Evolutionary conservation across 2,329 filamentous ascomycete genomes (phyloP).

Genomic region (Phaeomoniella chlamydospora): DNA sequence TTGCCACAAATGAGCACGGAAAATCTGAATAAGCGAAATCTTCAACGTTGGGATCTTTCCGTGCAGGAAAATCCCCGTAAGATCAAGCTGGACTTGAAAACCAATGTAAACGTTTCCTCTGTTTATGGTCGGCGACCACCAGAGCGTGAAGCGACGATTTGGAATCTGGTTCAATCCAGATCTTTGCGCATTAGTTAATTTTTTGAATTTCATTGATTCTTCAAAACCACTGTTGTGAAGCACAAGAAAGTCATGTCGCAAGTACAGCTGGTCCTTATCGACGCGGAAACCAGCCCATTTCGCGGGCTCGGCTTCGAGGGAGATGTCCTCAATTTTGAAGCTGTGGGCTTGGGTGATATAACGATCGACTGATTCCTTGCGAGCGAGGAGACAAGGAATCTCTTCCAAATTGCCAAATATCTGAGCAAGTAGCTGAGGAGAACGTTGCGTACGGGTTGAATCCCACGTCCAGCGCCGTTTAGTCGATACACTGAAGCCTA

Average conservation of each 20-base stretch:
- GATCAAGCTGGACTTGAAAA: conserved; percentile 96
- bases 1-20: conserved; percentile 98
- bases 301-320: conserved; percentile 26
- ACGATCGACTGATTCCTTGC: conserved; percentile 6
- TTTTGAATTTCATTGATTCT: conserved; percentile 89
- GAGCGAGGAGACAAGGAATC: too few species aligned
- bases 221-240: conserved; percentile 39
- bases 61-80: conserved; percentile 97
- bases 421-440: too few species aligned
- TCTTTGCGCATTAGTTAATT: conserved; percentile 90
- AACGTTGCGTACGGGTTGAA: too few species aligned
- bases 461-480: too few species aligned
- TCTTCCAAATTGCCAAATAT: too few species aligned
- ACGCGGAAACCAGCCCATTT: conserved; percentile 38
- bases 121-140: conserved; percentile 94
- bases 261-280: too few species aligned
- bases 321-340: conserved; percentile 26
- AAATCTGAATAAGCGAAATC: conserved; percentile 96
- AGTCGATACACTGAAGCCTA: too few species aligned
- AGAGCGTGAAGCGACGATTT: conserved; percentile 93
- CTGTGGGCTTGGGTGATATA: conserved; percentile 15
- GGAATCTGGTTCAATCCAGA: conserved; percentile 97
- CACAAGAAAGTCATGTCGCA: conserved; percentile 33
- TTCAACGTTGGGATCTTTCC: conserved; percentile 97
- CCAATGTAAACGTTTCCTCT: conserved; percentile 95